Evolutionary conservation across 257 asterid species (phyloP).

Genomic region (Fraxinus americana): DNA sequence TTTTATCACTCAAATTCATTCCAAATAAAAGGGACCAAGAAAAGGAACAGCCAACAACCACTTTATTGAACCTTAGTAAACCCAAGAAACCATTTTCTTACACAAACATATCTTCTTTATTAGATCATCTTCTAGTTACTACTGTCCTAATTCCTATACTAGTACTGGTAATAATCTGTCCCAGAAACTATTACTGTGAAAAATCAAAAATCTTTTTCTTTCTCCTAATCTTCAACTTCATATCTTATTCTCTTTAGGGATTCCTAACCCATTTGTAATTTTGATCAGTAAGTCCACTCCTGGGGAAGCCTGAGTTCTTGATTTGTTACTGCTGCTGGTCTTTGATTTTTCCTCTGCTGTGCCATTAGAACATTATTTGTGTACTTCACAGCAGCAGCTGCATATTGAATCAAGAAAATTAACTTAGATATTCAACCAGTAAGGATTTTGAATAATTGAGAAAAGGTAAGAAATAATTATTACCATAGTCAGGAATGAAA

Average conservation of each 20-base stretch:
- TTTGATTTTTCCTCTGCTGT: constrained; percentile 19
- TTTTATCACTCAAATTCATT: neutral
- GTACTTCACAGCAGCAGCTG: constrained; percentile 6
- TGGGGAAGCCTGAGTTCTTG: constrained; percentile 40
- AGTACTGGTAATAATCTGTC: neutral
- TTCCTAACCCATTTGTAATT: neutral
- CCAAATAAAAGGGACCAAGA: neutral
- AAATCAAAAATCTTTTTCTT: neutral
- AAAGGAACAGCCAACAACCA: constrained; percentile 12
- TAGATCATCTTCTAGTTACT: neutral
- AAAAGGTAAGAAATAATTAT: neutral
- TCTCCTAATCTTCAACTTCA: constrained; percentile 4
- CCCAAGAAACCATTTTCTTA: constrained; percentile 6
- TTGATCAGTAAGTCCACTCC: constrained; percentile 51
- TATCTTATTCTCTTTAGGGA: neutral
- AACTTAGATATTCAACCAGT: neutral
- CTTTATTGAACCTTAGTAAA: constrained; percentile 7
- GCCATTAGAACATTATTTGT: constrained; percentile 9
- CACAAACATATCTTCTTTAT: too few species aligned
- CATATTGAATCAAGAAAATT: neutral
- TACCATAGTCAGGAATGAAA: constrained; percentile 22
- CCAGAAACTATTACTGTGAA: neutral
- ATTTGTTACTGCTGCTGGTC: constrained; percentile 8
- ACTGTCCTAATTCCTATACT: neutral
- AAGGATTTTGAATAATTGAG: neutral